Evolutionary conservation across 78 protist species (phyloP), one percentile per base, ranked within the genome.

Genomic region (Dictyostelium citrinum): DNA sequence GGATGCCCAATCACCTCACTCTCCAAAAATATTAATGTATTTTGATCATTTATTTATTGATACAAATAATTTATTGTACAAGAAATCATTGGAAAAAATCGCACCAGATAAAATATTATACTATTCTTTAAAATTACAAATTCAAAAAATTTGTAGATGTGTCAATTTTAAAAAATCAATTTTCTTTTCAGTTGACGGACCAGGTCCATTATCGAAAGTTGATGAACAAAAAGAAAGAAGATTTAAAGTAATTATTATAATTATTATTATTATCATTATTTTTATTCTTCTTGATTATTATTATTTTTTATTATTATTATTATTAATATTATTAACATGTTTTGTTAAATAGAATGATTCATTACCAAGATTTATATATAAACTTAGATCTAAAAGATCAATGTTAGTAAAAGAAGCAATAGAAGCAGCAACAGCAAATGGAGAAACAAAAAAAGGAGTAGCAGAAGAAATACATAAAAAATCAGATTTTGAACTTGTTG

Each of bases 181-280:
- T 37, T 61, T 77, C 37, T 31, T 58, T 31, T 22, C 79, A 27
- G 29, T 86, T 7, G 92, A 86, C 61, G 92, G 92, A 0, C 92
- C 92, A n/a, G 83, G 83, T 14, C 92, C 92, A 49, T 3, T 58
- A 17, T 51, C 92, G 24, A 86, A 86, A 77, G 12, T 86, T 22
- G 11, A 14, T 14, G 78, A 49, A 29, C 92, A 86, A 45, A 86
- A 72, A 86, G n/a, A 29, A 2, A 86, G 92, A 86, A 46, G 92
- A 39, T 45, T 37, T 9, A 27, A 16, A 5, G 92, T 86, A 86
- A 24, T 22, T n/a, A 51, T 22, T 37, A 9, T 27, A 11, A 1
- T 39, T n/a, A 10, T 10, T 41, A n/a, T 5, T 37, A 74, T 39
- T n/a, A n/a, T n/a, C n/a, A n/a, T n/a, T n/a, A n/a, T 24, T 22